Percentiles rank a stretch among this genome's conserved stretches.
Conservation (phyloP, 140 eudicot genomes). For the Flaveria floridana region DNA sequence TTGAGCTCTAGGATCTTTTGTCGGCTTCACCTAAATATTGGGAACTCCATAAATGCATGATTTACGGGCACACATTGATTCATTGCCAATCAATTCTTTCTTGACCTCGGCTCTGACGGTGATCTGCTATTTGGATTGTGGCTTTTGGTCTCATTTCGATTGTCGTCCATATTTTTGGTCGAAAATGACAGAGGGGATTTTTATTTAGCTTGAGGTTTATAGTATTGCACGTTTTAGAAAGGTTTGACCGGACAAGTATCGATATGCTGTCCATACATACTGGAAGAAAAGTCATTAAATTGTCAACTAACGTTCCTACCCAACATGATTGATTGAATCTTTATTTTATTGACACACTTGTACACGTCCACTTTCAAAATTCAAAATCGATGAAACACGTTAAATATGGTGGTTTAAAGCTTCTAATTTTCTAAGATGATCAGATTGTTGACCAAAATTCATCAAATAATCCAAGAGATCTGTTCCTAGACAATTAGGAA, state of each 20-base stretch:
- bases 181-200: neutral
- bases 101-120: slow-evolving; percentile 49
- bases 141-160: slow-evolving; percentile 1
- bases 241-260: slow-evolving; percentile 8
- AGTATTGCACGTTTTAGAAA: slow-evolving; percentile 22
- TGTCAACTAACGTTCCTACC: neutral
- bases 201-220: neutral
- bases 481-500: neutral
- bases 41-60: no score
- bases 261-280: slow-evolving; percentile 5
- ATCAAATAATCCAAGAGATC: neutral
- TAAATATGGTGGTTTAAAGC: neutral
- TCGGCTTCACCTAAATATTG: no score
- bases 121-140: slow-evolving; percentile 56
- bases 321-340: neutral
- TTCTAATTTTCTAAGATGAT: neutral
- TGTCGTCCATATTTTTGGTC: neutral
- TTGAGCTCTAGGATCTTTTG: no score
- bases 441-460: neutral
- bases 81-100: slow-evolving; percentile 52
- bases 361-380: neutral
- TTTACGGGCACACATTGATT: slow-evolving; percentile 18
- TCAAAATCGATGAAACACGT: neutral
- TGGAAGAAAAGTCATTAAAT: slow-evolving; percentile 3
- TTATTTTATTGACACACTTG: neutral